Base-by-base conservation (phyloP, 768 basidiomycete species). In the Pleurotus djamor region DNA sequence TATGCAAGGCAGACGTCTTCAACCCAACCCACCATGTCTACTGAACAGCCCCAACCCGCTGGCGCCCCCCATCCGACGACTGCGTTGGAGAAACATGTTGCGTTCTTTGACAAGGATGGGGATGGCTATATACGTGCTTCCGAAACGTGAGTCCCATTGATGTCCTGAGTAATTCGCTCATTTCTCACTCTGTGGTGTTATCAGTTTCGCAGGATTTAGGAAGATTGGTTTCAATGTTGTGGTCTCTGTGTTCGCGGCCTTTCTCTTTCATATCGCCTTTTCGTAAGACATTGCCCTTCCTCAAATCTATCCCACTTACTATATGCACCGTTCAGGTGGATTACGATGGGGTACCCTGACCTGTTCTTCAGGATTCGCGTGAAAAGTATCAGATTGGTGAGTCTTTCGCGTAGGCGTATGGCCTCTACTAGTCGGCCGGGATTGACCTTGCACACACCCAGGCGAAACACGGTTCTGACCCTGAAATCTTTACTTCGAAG, bases 121-220 rank as follows among this genome's bases (percentile, higher is more conserved):
- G 79, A 80, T 63, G 79, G 78, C 4, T 68, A 79, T 43, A 80
- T 81, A 58, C 80, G 77, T 75, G 78, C 79, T 5, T 61, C 41
- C 10, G 78, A 81, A 63, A 81, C 79, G 78, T 79, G 59, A 59
- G 74, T 69, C 10, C 0, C n/a, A 10, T 51, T 21, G 34, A 10
- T 34, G 9, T 21, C 13, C 34, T 32, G 50, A 58, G 34, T 60
- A 51, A 12, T 35, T 34, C 61, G 47, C n/a, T 58, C 56, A 52
- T 4, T 21, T 8, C 28, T 17, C 37, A 49, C 4, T 33, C 1
- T 16, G 33, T 16, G 33, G 28, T 17, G 58, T 16, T 12, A 34
- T 2, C 51, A 79, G 76, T n/a, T 79, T 71, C 59, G 48, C 21
- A 9, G 78, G 79, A 10, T 71, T 78, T 60, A 67, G 77, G 45